phyloP scores from a whole-genome alignment of 2,329 filamentous ascomycete species.

The Fusarium hostae region DNA sequence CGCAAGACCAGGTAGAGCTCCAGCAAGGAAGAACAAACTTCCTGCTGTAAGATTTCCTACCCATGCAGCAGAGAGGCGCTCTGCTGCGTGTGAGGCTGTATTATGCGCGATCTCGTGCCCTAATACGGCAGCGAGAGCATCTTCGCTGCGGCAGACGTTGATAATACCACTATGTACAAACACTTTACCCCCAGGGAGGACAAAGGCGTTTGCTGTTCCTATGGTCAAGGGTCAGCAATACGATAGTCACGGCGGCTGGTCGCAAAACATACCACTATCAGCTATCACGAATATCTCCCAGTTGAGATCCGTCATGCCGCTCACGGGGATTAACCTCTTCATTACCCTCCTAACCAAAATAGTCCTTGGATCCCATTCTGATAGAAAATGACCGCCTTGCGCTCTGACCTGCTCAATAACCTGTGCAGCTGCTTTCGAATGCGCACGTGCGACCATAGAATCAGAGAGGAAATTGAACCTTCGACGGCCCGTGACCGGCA shows the following conservation, averaged over 20 bases:
- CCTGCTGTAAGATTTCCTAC: slow-evolving; percentile 64
- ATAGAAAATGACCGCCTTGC: slow-evolving; percentile 66
- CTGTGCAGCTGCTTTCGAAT: slow-evolving; percentile 41
- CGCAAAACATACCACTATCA: slow-evolving; percentile 59
- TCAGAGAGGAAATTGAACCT: slow-evolving; percentile 77
- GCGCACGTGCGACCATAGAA: slow-evolving; percentile 61
- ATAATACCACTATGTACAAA: slow-evolving; percentile 82
- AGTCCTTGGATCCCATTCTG: slow-evolving; percentile 67
- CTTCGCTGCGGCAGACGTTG: slow-evolving; percentile 72
- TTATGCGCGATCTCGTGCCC: slow-evolving; percentile 86
- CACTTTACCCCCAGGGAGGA: slow-evolving; percentile 81
- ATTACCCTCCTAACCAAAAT: slow-evolving; percentile 72
- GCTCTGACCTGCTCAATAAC: slow-evolving; percentile 65
- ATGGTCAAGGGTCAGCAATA: slow-evolving; percentile 2
- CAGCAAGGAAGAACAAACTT: slow-evolving; percentile 61
- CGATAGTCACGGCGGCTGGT: background rate
- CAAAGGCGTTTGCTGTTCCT: slow-evolving; percentile 76
- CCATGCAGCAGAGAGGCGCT: slow-evolving; percentile 67
- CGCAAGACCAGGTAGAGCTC: slow-evolving; percentile 54
- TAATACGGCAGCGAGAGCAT: slow-evolving; percentile 78
- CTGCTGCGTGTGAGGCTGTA: slow-evolving; percentile 73
- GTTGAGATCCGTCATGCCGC: slow-evolving; percentile 65
- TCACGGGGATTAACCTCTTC: slow-evolving; percentile 72
- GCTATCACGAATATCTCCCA: slow-evolving; percentile 84
- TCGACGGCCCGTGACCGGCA: slow-evolving; percentile 76